A percentile compares a stretch with the other conserved stretches of the same genome.
These are phyloP conservation scores for Phylloporus arenicola DNA, from an alignment of 768 basidiomycete species.

Conservation along the genomic window DNA sequence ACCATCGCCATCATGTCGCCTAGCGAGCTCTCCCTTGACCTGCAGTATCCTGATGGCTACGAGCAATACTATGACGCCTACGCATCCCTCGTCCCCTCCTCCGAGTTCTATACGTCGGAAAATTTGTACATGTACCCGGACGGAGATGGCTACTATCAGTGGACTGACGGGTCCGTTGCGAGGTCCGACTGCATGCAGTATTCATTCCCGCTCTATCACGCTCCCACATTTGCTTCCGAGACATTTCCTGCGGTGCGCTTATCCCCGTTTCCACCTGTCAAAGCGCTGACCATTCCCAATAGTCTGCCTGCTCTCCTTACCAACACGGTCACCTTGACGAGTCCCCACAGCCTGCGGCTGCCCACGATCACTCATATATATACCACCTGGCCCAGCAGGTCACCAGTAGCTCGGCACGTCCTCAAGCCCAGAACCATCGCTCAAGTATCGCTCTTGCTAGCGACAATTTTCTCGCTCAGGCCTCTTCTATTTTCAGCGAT, in stretches of 20 bases:
- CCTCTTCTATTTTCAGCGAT: conserved; percentile 27
- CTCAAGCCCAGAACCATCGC: conserved; percentile 28
- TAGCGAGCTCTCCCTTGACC: conserved; percentile 18
- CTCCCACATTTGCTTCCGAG: conserved; percentile 14
- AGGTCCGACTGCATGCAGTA: conserved; percentile 24
- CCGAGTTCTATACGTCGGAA: conserved; percentile 25
- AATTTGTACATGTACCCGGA: conserved; percentile 28
- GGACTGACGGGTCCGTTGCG: conserved; percentile 20
- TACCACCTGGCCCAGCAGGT: conserved; percentile 22
- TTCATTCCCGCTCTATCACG: conserved; percentile 11
- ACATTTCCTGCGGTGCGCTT: conserved; percentile 15
- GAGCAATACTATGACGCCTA: conserved; percentile 24
- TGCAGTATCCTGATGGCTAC: conserved; percentile 9
- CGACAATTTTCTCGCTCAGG: conserved; percentile 30
- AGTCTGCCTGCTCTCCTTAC: conserved; percentile 18
- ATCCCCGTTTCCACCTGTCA: background rate
- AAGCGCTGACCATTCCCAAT: conserved; percentile 2
- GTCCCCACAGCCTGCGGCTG: conserved; percentile 1
- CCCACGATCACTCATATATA: conserved; percentile 20
- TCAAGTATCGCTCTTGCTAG: conserved; percentile 30
- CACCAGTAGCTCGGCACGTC: conserved; percentile 14
- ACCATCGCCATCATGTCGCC: conserved; percentile 24
- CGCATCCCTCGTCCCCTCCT: conserved; percentile 1
- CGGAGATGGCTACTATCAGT: conserved; percentile 24
- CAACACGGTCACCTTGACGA: conserved; percentile 15